Percentiles rank a stretch among this genome's conserved stretches.
phyloP scores from a whole-genome alignment of 2,329 filamentous ascomycete species.

The Alternaria gaisen region DNA sequence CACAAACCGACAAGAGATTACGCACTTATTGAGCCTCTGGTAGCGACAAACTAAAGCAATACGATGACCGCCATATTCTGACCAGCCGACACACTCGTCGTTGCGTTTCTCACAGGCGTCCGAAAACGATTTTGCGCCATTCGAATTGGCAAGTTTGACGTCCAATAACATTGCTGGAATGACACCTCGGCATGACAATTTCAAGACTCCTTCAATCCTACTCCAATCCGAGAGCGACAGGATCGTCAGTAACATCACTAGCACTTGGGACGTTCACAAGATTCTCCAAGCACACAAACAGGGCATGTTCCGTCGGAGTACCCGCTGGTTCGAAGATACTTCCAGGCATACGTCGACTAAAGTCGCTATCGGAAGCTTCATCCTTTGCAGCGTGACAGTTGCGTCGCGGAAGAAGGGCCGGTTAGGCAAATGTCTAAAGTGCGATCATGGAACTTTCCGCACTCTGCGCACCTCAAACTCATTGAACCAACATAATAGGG shows the following conservation, averaged over 20 bases:
- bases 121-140: background rate
- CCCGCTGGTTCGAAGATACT: background rate
- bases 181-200: background rate
- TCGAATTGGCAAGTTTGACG: background rate
- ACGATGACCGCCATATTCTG: conserved; percentile 6
- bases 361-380: background rate
- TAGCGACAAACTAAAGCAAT: background rate
- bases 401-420: background rate
- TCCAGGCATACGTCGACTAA: background rate
- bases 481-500: background rate
- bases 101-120: background rate
- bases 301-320: background rate
- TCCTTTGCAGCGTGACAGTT: background rate
- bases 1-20: background rate
- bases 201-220: background rate
- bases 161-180: background rate
- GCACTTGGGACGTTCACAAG: background rate
- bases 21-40: background rate
- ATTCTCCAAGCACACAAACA: background rate
- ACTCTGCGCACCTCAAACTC: background rate
- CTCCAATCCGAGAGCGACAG: background rate
- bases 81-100: background rate
- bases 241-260: background rate
- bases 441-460: background rate
- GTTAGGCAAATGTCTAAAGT: background rate